Evolutionary conservation across 495 filamentous ascomycete species (phyloP).

Genomic region (Oidiodendron maius): DNA sequence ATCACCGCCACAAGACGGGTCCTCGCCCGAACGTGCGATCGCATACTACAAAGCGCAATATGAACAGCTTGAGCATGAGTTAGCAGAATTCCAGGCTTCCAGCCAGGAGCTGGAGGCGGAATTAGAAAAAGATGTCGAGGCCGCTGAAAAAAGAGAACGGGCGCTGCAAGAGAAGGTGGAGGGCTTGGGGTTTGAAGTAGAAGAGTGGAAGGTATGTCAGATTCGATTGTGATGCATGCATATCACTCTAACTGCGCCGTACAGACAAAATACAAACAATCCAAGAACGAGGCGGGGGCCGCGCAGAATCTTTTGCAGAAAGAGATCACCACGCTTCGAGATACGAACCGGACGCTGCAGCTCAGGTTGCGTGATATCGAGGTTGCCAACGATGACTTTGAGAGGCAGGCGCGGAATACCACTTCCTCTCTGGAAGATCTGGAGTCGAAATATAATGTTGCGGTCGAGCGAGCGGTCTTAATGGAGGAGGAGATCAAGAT

Average conservation of each 20-base stretch:
- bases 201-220: conserved; percentile 89
- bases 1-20: conserved; percentile 50
- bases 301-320: conserved; percentile 88
- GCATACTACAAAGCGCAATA: conserved; percentile 95
- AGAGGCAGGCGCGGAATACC: conserved; percentile 89
- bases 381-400: conserved; percentile 96
- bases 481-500: conserved; percentile 88
- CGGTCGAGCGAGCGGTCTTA: conserved; percentile 87
- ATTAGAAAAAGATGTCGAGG: conserved; percentile 93
- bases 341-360: conserved; percentile 73
- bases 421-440: conserved; percentile 93
- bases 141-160: conserved; percentile 87
- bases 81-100: conserved; percentile 89
- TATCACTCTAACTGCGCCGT: conserved; percentile 15
- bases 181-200: conserved; percentile 75
- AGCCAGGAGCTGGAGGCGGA: conserved; percentile 92
- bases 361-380: conserved; percentile 88
- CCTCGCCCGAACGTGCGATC: conserved; percentile 64
- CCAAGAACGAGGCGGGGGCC: conserved; percentile 75
- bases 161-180: conserved; percentile 82
- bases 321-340: conserved; percentile 87
- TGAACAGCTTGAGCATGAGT: conserved; percentile 83
- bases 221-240: conserved; percentile 7
- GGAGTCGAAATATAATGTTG: conserved; percentile 92
- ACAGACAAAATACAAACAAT: conserved; percentile 93